Percentiles rank a stretch among this genome's conserved stretches.
These are phyloP conservation scores for Microbotryum saponariae DNA, from an alignment of 1,284 basidiomycete genomes.

Conservation along the genomic window DNA sequence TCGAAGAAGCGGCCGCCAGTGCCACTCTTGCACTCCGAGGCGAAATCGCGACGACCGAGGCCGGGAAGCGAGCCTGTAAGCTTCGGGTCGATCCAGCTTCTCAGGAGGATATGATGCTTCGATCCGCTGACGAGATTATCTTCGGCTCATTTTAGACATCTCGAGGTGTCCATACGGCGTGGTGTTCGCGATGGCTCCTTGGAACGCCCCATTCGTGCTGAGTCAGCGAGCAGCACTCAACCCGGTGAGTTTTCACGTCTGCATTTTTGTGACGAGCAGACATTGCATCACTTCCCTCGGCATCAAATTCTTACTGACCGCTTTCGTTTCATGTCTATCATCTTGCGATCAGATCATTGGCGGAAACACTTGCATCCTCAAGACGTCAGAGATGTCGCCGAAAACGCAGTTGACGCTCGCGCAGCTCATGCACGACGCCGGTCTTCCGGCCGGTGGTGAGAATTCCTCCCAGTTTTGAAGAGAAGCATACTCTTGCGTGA, in stretches of 20 bases:
- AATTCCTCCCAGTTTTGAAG: too few relatives aligned
- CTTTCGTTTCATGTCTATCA: too few relatives aligned
- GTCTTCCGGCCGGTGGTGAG: slow-evolving; percentile 50
- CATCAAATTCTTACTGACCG: background rate
- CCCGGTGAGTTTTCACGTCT: background rate
- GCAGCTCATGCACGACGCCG: slow-evolving; percentile 46
- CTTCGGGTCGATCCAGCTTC: too few relatives aligned
- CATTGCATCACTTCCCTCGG: too few relatives aligned
- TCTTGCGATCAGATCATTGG: background rate
- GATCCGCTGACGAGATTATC: too few relatives aligned
- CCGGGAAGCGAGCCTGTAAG: too few relatives aligned
- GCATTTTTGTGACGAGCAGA: too few relatives aligned
- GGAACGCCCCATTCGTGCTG: slow-evolving; percentile 10
- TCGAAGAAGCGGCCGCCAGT: too few relatives aligned
- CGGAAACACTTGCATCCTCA: slow-evolving; percentile 14
- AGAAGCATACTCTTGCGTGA: too few relatives aligned
- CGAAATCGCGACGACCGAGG: too few relatives aligned
- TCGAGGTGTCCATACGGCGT: slow-evolving; percentile 36
- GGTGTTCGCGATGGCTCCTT: slow-evolving; percentile 32
- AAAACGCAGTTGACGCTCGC: slow-evolving; percentile 37
- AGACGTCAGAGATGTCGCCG: slow-evolving; percentile 40
- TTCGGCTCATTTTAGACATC: slow-evolving; percentile 6
- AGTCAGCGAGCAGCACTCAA: background rate
- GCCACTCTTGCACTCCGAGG: too few relatives aligned
- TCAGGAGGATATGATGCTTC: too few relatives aligned